Percentiles rank a stretch among this genome's conserved stretches.
phyloP scores from a whole-genome alignment of 495 filamentous ascomycete genomes.

The Thozetella sp. region DNA sequence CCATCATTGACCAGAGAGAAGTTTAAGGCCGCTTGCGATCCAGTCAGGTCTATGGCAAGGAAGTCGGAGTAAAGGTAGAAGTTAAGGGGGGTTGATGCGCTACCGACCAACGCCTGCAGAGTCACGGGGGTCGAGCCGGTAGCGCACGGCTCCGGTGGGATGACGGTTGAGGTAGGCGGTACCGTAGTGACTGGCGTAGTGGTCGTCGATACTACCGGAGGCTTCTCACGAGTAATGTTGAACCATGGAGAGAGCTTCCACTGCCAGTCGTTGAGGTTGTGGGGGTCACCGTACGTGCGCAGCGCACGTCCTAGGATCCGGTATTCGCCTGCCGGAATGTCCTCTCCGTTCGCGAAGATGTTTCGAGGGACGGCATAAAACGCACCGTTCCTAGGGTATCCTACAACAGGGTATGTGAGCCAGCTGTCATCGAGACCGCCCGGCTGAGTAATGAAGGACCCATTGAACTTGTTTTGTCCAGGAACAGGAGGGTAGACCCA shows the following conservation, averaged over 20 bases:
- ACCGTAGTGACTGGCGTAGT: background rate
- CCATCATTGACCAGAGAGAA: background rate
- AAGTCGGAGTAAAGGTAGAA: slow-evolving; percentile 1
- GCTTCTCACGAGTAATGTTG: background rate
- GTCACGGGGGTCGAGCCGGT: background rate
- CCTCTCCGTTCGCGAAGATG: background rate
- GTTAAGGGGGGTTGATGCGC: background rate
- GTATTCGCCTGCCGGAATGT: background rate
- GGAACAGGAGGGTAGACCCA: background rate
- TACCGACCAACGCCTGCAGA: background rate
- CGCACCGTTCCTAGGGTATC: background rate
- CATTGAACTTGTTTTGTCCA: background rate
- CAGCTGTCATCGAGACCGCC: background rate
- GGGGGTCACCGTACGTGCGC: background rate
- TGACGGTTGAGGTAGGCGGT: background rate
- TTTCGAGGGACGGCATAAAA: background rate
- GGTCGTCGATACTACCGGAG: background rate
- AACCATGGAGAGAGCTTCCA: background rate
- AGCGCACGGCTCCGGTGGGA: background rate
- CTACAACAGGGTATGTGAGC: background rate
- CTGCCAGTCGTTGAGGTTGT: background rate
- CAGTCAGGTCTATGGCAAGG: background rate
- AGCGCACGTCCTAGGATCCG: background rate
- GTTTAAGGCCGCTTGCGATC: background rate
- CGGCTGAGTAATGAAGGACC: background rate